These are phyloP conservation scores for Lichtheimia hyalospora DNA, from an alignment of 371 early-diverging fungal genomes.

Conservation along the genomic window DNA sequence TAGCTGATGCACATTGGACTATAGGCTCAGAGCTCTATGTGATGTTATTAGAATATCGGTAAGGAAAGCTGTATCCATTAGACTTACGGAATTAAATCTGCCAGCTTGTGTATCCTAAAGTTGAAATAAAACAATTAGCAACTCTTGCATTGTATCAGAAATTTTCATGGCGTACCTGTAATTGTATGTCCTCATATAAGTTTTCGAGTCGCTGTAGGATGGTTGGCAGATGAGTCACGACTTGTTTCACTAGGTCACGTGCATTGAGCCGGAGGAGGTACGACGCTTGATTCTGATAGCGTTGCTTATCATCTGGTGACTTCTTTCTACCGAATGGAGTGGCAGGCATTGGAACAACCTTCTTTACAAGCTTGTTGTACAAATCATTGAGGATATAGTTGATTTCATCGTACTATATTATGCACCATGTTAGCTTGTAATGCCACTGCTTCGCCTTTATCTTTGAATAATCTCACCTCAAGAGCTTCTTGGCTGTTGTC, in stretches of 20 bases:
- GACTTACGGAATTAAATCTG: conserved; percentile 17
- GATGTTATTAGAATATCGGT: neutral
- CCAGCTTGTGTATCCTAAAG: conserved; percentile 33
- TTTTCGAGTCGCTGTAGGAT: conserved; percentile 35
- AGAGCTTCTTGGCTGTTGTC: too few relatives aligned
- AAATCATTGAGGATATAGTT: conserved; percentile 58
- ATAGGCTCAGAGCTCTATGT: conserved; percentile 26
- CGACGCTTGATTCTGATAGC: conserved; percentile 16
- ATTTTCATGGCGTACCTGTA: conserved; percentile 16
- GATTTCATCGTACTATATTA: conserved; percentile 24
- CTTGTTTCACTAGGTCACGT: conserved; percentile 34
- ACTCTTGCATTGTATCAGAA: neutral
- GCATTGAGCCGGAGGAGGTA: conserved; percentile 39
- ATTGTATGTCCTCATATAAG: conserved; percentile 26
- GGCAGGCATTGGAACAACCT: conserved; percentile 33
- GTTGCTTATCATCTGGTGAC: conserved; percentile 12
- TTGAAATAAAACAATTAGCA: neutral
- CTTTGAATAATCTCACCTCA: too few relatives aligned
- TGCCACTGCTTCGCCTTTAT: too few relatives aligned
- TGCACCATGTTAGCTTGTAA: neutral
- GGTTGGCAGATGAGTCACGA: conserved; percentile 31
- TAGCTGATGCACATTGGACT: conserved; percentile 32
- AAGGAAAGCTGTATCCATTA: neutral
- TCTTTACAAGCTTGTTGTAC: conserved; percentile 51
- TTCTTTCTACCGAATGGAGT: conserved; percentile 44